Conservation (phyloP, 2,329 filamentous ascomycete species). For the Cryphonectria japonica region DNA sequence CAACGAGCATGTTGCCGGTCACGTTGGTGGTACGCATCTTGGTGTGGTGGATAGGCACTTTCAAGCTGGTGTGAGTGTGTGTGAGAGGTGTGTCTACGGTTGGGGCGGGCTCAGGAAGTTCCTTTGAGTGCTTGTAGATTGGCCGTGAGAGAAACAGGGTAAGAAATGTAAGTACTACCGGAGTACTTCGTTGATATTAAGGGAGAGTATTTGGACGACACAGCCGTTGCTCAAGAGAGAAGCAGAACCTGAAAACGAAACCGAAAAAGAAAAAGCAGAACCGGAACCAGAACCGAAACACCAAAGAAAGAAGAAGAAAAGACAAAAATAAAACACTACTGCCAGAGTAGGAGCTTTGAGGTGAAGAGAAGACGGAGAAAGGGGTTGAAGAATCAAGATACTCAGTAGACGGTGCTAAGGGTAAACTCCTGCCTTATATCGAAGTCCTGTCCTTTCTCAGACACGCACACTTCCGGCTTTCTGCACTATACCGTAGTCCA, state of each 20-base stretch:
- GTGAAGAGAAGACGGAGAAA: neutral
- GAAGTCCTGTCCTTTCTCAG: neutral
- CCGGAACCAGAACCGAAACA: neutral
- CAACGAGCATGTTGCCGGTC: slow-evolving; percentile 3
- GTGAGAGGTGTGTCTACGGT: neutral
- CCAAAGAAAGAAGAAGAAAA: neutral
- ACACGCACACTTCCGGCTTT: neutral
- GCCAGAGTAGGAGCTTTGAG: neutral
- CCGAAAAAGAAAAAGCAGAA: neutral
- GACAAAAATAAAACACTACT: neutral
- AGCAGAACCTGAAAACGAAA: neutral
- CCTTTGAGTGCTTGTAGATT: neutral
- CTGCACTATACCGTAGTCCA: neutral
- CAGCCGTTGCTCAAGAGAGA: neutral
- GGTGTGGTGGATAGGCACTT: no score
- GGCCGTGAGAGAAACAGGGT: neutral
- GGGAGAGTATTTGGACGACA: neutral
- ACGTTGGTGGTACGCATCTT: slow-evolving; percentile 11
- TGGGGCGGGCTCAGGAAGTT: neutral
- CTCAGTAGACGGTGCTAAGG: neutral
- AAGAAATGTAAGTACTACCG: neutral
- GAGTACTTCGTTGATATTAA: neutral
- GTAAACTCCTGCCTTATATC: neutral
- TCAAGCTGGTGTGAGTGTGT: neutral
- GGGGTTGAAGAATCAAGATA: neutral